Evolutionary conservation across 2,329 filamentous ascomycete genomes (phyloP).

Genomic region (Aureobasidium vineae): DNA sequence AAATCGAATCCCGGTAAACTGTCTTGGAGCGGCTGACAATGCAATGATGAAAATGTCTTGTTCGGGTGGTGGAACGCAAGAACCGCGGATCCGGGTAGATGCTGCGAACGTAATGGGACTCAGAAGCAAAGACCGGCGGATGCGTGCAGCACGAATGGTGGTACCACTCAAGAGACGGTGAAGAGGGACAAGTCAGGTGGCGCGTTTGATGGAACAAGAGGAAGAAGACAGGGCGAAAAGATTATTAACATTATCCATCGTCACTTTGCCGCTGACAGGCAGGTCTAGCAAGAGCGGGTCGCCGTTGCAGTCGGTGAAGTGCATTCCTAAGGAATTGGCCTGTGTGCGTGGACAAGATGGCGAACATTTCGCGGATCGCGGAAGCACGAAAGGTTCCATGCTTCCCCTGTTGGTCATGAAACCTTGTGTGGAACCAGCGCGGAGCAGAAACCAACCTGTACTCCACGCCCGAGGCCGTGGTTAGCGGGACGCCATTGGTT

Average conservation of each 20-base stretch:
- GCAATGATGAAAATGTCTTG: conserved; percentile 23
- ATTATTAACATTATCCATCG: conserved; percentile 10
- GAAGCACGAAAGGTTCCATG: conserved; percentile 25
- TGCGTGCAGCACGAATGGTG: conserved; percentile 10
- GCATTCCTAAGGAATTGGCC: conserved; percentile 23
- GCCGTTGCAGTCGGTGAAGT: conserved; percentile 26
- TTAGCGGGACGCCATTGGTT: conserved; percentile 17
- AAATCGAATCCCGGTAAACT: conserved; percentile 6
- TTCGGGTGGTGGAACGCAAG: conserved; percentile 10
- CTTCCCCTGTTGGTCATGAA: conserved; percentile 27
- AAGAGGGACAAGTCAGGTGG: conserved; percentile 21
- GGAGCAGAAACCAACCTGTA: conserved; percentile 19
- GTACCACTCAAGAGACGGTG: conserved; percentile 20
- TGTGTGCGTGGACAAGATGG: conserved; percentile 15
- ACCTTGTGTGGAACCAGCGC: conserved; percentile 26
- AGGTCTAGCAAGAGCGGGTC: conserved; percentile 18
- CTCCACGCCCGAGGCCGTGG: conserved; percentile 17
- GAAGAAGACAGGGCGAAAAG: conserved; percentile 19
- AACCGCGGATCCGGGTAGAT: conserved; percentile 19
- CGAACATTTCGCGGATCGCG: conserved; percentile 23
- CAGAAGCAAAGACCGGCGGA: conserved; percentile 13
- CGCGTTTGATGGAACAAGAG: conserved; percentile 12
- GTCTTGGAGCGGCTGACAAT: conserved; percentile 21
- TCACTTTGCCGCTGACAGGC: conserved; percentile 18
- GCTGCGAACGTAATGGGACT: conserved; percentile 18